These are phyloP conservation scores for Pleurozium schreberi DNA, from an alignment of 225 moss, liverwort and hornwort species.

Conservation along the genomic window DNA sequence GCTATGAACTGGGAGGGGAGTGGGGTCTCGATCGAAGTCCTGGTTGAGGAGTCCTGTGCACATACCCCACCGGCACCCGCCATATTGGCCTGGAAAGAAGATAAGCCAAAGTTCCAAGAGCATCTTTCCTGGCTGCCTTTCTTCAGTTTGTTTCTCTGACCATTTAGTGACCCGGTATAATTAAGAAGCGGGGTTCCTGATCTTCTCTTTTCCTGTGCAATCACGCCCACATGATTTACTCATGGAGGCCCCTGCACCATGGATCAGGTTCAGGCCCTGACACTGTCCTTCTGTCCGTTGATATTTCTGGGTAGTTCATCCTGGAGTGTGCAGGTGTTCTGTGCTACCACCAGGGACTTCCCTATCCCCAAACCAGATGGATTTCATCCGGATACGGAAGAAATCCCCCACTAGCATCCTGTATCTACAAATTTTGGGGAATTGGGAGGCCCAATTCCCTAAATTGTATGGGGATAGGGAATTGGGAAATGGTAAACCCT, in stretches of 20 bases:
- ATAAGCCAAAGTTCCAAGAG: not conserved
- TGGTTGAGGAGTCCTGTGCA: not conserved
- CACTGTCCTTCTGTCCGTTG: not conserved
- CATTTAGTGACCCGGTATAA: not conserved
- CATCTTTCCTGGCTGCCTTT: not conserved
- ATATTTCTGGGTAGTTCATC: too few species aligned
- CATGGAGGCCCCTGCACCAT: not conserved
- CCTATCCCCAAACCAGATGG: too few species aligned
- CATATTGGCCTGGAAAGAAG: not conserved
- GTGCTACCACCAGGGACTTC: too few species aligned
- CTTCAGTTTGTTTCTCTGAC: too few species aligned
- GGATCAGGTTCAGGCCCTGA: not conserved
- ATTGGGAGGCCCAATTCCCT: too few species aligned
- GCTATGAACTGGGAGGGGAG: not conserved
- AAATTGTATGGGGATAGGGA: too few species aligned
- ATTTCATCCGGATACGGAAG: too few species aligned
- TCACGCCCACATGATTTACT: not conserved
- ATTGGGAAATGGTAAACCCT: too few species aligned
- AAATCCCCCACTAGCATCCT: too few species aligned
- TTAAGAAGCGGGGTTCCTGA: not conserved
- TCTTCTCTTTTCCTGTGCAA: not conserved
- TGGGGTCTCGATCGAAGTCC: not conserved
- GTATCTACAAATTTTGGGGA: too few species aligned
- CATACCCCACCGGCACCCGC: not conserved
- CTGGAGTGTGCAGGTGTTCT: not conserved